These are phyloP conservation scores for Bryoglossum gracile DNA, from an alignment of 495 filamentous ascomycete genomes.

Conservation along the genomic window DNA sequence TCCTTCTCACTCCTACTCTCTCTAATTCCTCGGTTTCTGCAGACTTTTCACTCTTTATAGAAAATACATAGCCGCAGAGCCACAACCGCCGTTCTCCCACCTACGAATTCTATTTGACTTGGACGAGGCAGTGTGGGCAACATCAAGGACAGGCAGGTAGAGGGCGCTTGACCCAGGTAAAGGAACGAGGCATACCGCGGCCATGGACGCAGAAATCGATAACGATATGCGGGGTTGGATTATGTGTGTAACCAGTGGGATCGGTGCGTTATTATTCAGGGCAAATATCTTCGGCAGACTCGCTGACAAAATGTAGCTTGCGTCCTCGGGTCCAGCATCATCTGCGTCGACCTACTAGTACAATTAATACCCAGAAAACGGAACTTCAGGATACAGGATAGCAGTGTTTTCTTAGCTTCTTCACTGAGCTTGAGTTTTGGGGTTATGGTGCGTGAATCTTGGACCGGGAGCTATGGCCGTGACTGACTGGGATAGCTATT, in stretches of 20 bases:
- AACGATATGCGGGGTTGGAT: slow-evolving; percentile 94
- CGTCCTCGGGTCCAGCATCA: slow-evolving; percentile 71
- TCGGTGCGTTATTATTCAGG: slow-evolving; percentile 41
- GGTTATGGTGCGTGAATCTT: slow-evolving; percentile 73
- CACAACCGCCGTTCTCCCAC: neutral
- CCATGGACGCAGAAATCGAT: slow-evolving; percentile 41
- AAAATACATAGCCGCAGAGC: no score
- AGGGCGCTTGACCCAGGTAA: no score
- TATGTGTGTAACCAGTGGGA: slow-evolving; percentile 76
- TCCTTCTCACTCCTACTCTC: no score
- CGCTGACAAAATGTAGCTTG: slow-evolving; percentile 49
- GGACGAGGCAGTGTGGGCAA: neutral
- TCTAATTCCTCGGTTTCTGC: no score
- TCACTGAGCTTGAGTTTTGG: slow-evolving; percentile 91
- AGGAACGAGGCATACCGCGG: slow-evolving; percentile 1
- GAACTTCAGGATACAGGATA: slow-evolving; percentile 82
- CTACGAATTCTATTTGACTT: neutral
- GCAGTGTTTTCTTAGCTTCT: slow-evolving; percentile 76
- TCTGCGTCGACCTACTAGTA: slow-evolving; percentile 76
- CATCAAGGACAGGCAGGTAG: neutral
- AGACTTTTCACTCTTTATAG: no score
- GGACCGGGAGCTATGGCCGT: neutral
- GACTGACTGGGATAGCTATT: slow-evolving; percentile 56
- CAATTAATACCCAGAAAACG: slow-evolving; percentile 61
- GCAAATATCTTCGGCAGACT: neutral